Conservation (phyloP, 805 yeast species). For the Danielozyma ontarioensis region DNA sequence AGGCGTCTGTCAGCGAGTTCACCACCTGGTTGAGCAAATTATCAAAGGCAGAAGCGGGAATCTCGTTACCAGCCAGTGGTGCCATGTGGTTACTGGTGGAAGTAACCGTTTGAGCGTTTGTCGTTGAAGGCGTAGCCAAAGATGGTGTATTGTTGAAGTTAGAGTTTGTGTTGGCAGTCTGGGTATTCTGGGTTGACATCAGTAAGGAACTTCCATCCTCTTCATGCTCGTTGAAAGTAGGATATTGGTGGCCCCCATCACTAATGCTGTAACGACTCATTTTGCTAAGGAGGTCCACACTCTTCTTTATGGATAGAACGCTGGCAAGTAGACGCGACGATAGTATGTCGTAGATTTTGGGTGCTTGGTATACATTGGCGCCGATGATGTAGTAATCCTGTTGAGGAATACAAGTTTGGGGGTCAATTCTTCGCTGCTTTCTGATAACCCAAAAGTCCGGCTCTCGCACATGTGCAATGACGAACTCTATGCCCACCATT, state of each 20-base stretch:
- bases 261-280: constrained; percentile 27
- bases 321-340: constrained; percentile 56
- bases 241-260: constrained; percentile 31
- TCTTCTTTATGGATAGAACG: constrained; percentile 29
- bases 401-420: constrained; percentile 46
- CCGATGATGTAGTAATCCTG: constrained; percentile 87
- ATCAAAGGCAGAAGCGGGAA: constrained; percentile 27
- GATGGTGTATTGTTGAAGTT: constrained; percentile 6
- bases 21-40: constrained; percentile 22
- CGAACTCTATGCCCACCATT: constrained; percentile 84
- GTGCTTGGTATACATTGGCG: constrained; percentile 89
- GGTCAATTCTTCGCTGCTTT: constrained; percentile 64
- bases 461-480: constrained; percentile 67
- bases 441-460: constrained; percentile 92
- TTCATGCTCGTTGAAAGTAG: constrained; percentile 7
- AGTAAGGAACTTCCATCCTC: constrained; percentile 1
- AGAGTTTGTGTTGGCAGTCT: constrained; percentile 7
- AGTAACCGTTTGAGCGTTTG: constrained; percentile 6
- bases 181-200: neutral
- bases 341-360: constrained; percentile 65
- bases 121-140: constrained; percentile 4
- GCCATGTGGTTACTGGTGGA: constrained; percentile 4
- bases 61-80: constrained; percentile 13
- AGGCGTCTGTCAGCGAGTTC: constrained; percentile 6
- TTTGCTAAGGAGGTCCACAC: constrained; percentile 26